phyloP scores from a whole-genome alignment of 805 yeast genomes.

The Metschnikowia amazonensis region DNA sequence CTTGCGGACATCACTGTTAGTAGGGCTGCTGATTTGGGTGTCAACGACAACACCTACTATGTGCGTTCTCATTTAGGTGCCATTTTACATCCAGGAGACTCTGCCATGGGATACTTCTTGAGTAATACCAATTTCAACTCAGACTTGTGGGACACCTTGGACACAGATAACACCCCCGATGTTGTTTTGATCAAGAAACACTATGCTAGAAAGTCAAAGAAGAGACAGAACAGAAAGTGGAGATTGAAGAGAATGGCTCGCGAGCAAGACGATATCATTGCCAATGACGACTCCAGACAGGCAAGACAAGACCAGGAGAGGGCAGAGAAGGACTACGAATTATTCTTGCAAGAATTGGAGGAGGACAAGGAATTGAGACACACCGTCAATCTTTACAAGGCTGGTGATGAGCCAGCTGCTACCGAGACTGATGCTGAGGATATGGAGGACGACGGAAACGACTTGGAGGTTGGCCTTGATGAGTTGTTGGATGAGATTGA shows the following conservation, averaged over 20 bases:
- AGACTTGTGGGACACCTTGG: slow-evolving; percentile 72
- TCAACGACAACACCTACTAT: slow-evolving; percentile 76
- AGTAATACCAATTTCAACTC: slow-evolving; percentile 85
- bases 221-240: slow-evolving; percentile 79
- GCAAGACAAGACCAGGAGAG: slow-evolving; percentile 86
- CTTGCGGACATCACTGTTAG: slow-evolving; percentile 90
- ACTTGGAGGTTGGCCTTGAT: slow-evolving; percentile 84
- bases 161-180: slow-evolving; percentile 66
- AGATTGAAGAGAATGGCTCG: slow-evolving; percentile 96
- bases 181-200: slow-evolving; percentile 85
- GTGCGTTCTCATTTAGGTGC: slow-evolving; percentile 92
- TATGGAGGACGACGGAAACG: slow-evolving; percentile 66
- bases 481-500: slow-evolving; percentile 93
- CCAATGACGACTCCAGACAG: slow-evolving; percentile 62
- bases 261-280: slow-evolving; percentile 87
- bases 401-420: slow-evolving; percentile 28
- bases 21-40: slow-evolving; percentile 84
- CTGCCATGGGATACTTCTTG: slow-evolving; percentile 86
- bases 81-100: slow-evolving; percentile 93
- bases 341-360: slow-evolving; percentile 94
- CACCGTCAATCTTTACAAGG: slow-evolving; percentile 83
- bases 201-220: slow-evolving; percentile 75
- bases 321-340: slow-evolving; percentile 92
- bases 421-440: slow-evolving; percentile 43
- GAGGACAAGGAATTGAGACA: slow-evolving; percentile 94